Base-by-base conservation (phyloP, 768 basidiomycete genomes). In the Amanita pseudoporphyria region DNA sequence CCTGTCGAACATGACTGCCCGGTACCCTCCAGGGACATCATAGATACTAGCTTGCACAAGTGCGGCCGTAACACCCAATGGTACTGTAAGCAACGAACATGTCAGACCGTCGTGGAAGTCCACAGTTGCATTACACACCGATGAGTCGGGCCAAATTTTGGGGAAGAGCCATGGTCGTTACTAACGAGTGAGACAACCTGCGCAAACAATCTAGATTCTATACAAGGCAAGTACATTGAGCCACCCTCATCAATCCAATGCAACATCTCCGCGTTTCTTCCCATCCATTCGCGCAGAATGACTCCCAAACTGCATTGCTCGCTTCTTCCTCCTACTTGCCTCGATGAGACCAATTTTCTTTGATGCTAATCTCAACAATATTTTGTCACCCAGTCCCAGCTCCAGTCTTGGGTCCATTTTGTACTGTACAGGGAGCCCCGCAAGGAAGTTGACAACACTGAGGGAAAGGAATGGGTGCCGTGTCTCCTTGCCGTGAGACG, bases 1-100 rank as follows among this genome's bases (percentile, higher is more conserved):
- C 59, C 95, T 77, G 68, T 98, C 95, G 69, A 99, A 98, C 86
- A 98, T 94, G 56, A 99, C 94, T 32, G 94, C 94, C 51, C 87
- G 77, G 68, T 83, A 92, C 37, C 94, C 94, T 57, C 94, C 79
- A 43, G 94, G 94, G 36, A 96, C 93, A 71, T 78, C 76, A 51
- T 79, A 77, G 32, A 78, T 66, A 52, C 78, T 82, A 47, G 78
- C 70, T 58, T 76, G 72, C 41, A 71, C 57, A 19, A 62, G 63
- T 31, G 66, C 72, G 45, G 70, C 60, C 49, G 71, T 71, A 30
- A 79, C 62, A 40, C 70, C 72, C 47, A 77, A 57, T 42, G 76
- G 73, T n/a, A 77, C 75, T 76, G 42, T 36, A 21, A 30, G 40
- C 49, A 35, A 50, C 21, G 37, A 37, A 26, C 6, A 30, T 16